Evolutionary conservation across 2,329 filamentous ascomycete species (phyloP), one percentile per base, ranked within the genome.

Genomic region (Xylariaceae sp.): DNA sequence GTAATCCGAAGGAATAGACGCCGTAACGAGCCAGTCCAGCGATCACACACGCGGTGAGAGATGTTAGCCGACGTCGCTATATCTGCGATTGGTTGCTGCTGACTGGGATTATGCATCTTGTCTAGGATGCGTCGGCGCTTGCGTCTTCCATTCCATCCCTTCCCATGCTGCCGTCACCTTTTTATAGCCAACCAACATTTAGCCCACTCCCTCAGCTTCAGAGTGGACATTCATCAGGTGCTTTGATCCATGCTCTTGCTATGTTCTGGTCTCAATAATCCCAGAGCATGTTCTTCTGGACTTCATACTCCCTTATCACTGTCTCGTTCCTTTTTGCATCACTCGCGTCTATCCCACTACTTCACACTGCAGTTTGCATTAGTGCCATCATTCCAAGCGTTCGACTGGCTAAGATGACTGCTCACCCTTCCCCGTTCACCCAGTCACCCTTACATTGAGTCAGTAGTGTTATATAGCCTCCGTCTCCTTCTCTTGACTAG

Each of bases 141-240:
- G 72, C 69, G 71, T 70, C 65, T 63, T 63, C 55, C 55, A 47
- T 44, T 36, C 44, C 60, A 61, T 63, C 58, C 63, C 59, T 64
- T 59, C 57, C 59, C 56, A 46, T 57, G 58, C 59, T 60, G 52
- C 60, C 43, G 58, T 64, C 55, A 60, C 58, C 69, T 68, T 67
- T 69, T 71, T 70, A 72, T 72, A 72, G 70, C 70, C 70, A 72
- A 71, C 70, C 69, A 71, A 60, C 54, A 54, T 42, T 41, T 54
- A 57, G 52, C 58, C 61, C 59, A 59, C 59, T 58, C 57, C 56
- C 53, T 58, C 65, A 55, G 60, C 57, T 63, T 60, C 59, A 60
- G 53, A 52, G 48, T 55, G 55, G 41, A 33, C 42, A 44, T 53
- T 41, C 59, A 45, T 40, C 50, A 35, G 57, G 41, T 57, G 45